These are phyloP conservation scores for Pinguiococcus pyrenoidosus DNA, from an alignment of 108 stramenopile genomes.

Conservation along the genomic window DNA sequence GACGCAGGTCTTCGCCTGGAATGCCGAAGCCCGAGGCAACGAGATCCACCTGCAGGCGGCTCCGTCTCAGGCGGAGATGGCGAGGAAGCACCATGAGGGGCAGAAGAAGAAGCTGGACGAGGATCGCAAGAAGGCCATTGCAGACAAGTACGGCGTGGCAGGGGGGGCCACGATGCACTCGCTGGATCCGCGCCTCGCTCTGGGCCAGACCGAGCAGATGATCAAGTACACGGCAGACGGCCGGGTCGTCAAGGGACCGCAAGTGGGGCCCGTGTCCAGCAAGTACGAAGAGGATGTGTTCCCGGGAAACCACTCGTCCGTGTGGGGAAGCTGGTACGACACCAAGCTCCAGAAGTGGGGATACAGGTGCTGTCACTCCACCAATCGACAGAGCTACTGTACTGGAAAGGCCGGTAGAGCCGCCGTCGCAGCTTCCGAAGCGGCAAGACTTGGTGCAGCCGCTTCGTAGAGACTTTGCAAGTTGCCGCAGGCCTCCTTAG, in stretches of 20 bases:
- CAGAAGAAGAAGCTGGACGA: constrained; percentile 55
- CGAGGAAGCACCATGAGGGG: constrained; percentile 64
- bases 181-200: constrained; percentile 3
- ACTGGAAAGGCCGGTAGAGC: constrained; percentile 75
- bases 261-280: constrained; percentile 42
- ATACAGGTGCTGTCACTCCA: constrained; percentile 84
- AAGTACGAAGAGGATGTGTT: constrained; percentile 94
- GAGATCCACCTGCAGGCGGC: constrained; percentile 79
- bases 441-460: no score
- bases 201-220: constrained; percentile 41
- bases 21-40: constrained; percentile 54
- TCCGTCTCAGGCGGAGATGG: constrained; percentile 79
- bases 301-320: constrained; percentile 70
- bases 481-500: no score
- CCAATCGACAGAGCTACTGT: constrained; percentile 72
- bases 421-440: no score
- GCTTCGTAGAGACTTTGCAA: no score
- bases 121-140: constrained; percentile 61
- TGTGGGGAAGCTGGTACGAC: constrained; percentile 96
- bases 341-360: constrained; percentile 59
- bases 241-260: constrained; percentile 42
- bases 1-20: constrained; percentile 86
- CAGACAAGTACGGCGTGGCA: constrained; percentile 83
- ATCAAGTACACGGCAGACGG: constrained; percentile 71
- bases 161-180: constrained; percentile 12